These are phyloP conservation scores for Phytophthora citrophthora DNA, from an alignment of 352 stramenopile genomes.

Conservation along the genomic window DNA sequence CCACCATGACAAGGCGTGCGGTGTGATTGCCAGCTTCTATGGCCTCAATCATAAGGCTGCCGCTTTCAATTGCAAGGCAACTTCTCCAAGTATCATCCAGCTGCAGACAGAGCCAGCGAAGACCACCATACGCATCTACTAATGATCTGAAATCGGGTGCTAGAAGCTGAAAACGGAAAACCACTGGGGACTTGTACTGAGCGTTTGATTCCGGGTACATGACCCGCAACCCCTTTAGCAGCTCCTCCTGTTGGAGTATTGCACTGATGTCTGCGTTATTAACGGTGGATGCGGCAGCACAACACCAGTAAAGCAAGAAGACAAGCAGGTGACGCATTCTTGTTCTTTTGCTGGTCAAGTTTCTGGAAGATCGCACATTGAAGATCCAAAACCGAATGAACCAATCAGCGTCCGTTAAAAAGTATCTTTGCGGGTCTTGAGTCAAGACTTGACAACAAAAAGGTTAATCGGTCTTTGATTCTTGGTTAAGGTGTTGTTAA, in stretches of 20 bases:
- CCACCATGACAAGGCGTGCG: slow-evolving; percentile 19
- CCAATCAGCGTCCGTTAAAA: too few species aligned
- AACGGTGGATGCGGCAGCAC: background rate
- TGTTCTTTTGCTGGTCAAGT: slow-evolving; percentile 10
- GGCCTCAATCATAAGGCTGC: slow-evolving; percentile 10
- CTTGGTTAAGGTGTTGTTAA: too few species aligned
- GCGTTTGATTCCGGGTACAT: slow-evolving; percentile 18
- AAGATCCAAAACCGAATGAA: too few species aligned
- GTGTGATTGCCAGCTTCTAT: slow-evolving; percentile 33
- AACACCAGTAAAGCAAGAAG: slow-evolving; percentile 1
- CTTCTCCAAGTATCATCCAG: slow-evolving; percentile 21
- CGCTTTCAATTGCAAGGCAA: slow-evolving; percentile 32
- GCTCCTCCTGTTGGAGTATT: slow-evolving; percentile 5
- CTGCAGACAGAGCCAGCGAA: slow-evolving; percentile 31
- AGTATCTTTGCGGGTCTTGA: too few species aligned
- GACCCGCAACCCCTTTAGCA: slow-evolving; percentile 19
- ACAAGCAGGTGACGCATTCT: slow-evolving; percentile 6
- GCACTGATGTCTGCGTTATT: background rate
- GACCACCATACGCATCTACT: slow-evolving; percentile 17
- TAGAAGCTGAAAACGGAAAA: slow-evolving; percentile 26
- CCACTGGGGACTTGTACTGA: slow-evolving; percentile 33
- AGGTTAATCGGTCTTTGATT: too few species aligned
- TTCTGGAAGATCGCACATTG: slow-evolving; percentile 20
- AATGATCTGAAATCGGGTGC: slow-evolving; percentile 14
- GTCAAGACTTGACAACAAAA: too few species aligned